A percentile compares a stretch with the other conserved stretches of the same genome.
Evolutionary conservation across 306 rosid genomes (phyloP).

Genomic region (Lathyrus aphaca): DNA sequence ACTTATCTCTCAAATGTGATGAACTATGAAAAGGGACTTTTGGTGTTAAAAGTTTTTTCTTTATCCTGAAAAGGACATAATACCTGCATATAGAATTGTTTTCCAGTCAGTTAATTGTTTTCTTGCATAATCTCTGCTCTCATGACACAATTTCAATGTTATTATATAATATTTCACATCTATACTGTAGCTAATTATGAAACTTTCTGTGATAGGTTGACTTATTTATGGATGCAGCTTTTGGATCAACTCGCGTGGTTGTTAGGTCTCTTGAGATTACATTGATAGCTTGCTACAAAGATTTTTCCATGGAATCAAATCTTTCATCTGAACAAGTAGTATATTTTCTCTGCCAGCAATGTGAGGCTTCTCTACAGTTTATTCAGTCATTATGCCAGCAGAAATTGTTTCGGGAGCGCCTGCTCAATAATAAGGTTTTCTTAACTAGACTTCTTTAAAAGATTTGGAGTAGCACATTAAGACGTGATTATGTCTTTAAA

Average conservation of each 20-base stretch:
- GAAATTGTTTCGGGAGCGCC: constrained; percentile 78
- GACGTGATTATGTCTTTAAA: constrained; percentile 23
- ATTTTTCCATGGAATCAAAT: constrained; percentile 45
- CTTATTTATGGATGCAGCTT: constrained; percentile 92
- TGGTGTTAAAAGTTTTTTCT: constrained; percentile 26
- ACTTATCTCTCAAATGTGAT: constrained; percentile 16
- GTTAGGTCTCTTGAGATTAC: constrained; percentile 63
- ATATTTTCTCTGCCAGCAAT: constrained; percentile 85
- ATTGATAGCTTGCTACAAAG: constrained; percentile 52
- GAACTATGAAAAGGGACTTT: constrained; percentile 8
- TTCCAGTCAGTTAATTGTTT: constrained; percentile 14
- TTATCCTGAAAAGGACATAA: constrained; percentile 10
- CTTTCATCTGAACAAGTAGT: constrained; percentile 62
- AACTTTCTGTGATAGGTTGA: constrained; percentile 70
- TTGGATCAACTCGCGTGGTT: constrained; percentile 73
- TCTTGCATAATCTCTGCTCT: neutral
- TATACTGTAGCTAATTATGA: constrained; percentile 44
- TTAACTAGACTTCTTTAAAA: constrained; percentile 32
- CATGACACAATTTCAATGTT: constrained; percentile 18
- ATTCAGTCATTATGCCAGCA: constrained; percentile 88
- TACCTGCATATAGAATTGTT: constrained; percentile 38
- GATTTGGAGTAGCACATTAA: constrained; percentile 31
- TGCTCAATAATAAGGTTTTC: constrained; percentile 85
- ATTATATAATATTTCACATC: constrained; percentile 28
- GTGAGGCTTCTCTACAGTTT: constrained; percentile 97